phyloP scores from a whole-genome alignment of 768 basidiomycete genomes.

The Suillus discolor region DNA sequence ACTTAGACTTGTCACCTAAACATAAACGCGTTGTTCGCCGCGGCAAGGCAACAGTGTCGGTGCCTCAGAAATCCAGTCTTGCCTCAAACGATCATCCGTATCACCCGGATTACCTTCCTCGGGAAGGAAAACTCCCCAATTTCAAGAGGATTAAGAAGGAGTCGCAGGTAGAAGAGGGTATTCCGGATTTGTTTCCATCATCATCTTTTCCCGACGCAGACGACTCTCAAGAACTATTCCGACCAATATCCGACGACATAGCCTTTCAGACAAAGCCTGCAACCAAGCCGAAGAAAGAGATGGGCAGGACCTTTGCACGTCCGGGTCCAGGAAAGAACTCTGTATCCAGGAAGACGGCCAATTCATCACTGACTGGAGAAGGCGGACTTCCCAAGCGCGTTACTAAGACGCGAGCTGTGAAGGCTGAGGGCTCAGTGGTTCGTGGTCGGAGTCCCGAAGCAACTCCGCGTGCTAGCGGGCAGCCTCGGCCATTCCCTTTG shows the following conservation, averaged over 20 bases:
- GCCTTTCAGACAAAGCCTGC: not conserved
- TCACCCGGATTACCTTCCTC: conserved; percentile 27
- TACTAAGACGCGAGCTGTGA: no score
- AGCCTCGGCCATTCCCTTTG: conserved; percentile 3
- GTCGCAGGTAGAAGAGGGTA: not conserved
- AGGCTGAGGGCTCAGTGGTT: not conserved
- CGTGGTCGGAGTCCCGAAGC: conserved; percentile 12
- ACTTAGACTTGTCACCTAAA: conserved; percentile 15
- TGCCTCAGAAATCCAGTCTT: conserved; percentile 11
- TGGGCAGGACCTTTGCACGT: not conserved
- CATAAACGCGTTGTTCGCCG: conserved; percentile 16
- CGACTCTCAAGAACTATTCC: conserved; percentile 26
- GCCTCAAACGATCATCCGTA: conserved; percentile 19
- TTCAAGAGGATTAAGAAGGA: conserved; percentile 40
- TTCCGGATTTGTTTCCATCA: conserved; percentile 18
- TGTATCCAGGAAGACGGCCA: not conserved
- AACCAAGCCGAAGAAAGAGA: conserved; percentile 1
- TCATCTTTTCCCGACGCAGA: conserved; percentile 20
- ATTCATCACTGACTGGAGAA: not conserved
- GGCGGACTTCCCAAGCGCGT: not conserved
- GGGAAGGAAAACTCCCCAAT: conserved; percentile 25
- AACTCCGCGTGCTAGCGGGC: conserved; percentile 17
- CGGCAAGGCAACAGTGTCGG: not conserved
- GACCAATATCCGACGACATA: conserved; percentile 23
- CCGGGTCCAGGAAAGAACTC: not conserved